A percentile compares a stretch with the other conserved stretches of the same genome.
These are phyloP conservation scores for Exophiala mesophila DNA, from an alignment of 2,329 filamentous ascomycete species.

Conservation along the genomic window DNA sequence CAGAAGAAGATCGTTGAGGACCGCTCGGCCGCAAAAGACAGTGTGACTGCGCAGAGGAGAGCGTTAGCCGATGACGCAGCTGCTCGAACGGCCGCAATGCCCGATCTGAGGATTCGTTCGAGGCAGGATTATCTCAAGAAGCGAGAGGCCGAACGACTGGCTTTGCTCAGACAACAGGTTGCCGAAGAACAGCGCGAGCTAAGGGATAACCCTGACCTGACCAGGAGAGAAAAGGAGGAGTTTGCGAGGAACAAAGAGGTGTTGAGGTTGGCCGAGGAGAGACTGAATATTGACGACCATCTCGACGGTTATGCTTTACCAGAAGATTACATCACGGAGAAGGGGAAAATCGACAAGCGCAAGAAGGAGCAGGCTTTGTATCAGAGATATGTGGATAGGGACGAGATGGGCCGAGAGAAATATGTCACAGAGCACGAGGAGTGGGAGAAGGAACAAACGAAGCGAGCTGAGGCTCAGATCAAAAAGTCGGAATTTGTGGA, in stretches of 20 bases:
- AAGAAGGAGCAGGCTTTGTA: conserved; percentile 88
- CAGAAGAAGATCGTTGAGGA: conserved; percentile 66
- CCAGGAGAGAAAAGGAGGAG: conserved; percentile 74
- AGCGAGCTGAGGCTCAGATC: conserved; percentile 84
- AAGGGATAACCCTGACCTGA: conserved; percentile 67
- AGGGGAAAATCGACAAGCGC: conserved; percentile 79
- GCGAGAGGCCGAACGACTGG: conserved; percentile 77
- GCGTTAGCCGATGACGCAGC: conserved; percentile 63
- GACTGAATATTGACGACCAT: conserved; percentile 83
- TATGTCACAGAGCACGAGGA: conserved; percentile 92
- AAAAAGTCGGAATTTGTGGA: conserved; percentile 67
- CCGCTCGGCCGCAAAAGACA: conserved; percentile 51
- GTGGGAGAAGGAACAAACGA: conserved; percentile 86
- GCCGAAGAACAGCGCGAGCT: conserved; percentile 80
- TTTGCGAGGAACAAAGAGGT: conserved; percentile 86
- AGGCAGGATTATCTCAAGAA: conserved; percentile 93
- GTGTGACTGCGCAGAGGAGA: conserved; percentile 56
- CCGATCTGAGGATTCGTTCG: conserved; percentile 75
- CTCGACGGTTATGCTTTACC: conserved; percentile 89
- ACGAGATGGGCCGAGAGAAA: conserved; percentile 81
- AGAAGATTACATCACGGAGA: conserved; percentile 91
- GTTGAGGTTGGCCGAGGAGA: conserved; percentile 74
- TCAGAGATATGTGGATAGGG: conserved; percentile 80
- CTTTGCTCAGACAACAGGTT: conserved; percentile 83
- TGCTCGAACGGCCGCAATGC: conserved; percentile 65